Percentiles rank a stretch among this genome's conserved stretches.
Conservation (phyloP, 495 filamentous ascomycete species). For the Pseudevernia furfuracea region DNA sequence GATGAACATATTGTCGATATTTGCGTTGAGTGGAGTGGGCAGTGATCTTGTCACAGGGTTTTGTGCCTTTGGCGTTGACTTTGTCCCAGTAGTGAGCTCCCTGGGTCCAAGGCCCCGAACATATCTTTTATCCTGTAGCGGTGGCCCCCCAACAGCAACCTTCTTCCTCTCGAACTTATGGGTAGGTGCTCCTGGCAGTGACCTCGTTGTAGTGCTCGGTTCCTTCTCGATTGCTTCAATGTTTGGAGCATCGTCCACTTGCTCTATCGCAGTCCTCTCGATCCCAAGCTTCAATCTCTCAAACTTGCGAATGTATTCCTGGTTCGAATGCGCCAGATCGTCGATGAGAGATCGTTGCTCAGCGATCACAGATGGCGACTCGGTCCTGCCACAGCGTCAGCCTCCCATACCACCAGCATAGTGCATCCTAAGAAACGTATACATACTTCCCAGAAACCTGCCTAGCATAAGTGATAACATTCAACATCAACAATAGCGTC, state of each 20-base stretch:
- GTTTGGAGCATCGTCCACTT: neutral
- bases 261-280: neutral
- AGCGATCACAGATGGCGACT: slow-evolving; percentile 9
- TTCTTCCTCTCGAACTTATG: neutral
- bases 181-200: neutral
- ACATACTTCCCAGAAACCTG: slow-evolving; percentile 22
- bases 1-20: neutral
- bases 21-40: neutral
- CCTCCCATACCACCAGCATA: neutral
- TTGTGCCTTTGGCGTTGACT: neutral
- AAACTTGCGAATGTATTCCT: slow-evolving; percentile 11
- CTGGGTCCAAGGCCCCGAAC: neutral
- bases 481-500: slow-evolving; percentile 33
- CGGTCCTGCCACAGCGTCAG: slow-evolving; percentile 8
- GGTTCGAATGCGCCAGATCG: slow-evolving; percentile 10
- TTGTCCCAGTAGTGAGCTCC: neutral
- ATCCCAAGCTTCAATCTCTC: slow-evolving; percentile 11
- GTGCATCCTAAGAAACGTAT: neutral
- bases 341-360: slow-evolving; percentile 19
- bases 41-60: neutral
- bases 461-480: slow-evolving; percentile 35
- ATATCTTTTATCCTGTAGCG: neutral
- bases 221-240: neutral
- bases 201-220: neutral
- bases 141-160: neutral